Percentiles rank a stretch among this genome's conserved stretches.
Evolutionary conservation across 305 asterid species (phyloP).

Genomic region (Solanum hybrid): DNA sequence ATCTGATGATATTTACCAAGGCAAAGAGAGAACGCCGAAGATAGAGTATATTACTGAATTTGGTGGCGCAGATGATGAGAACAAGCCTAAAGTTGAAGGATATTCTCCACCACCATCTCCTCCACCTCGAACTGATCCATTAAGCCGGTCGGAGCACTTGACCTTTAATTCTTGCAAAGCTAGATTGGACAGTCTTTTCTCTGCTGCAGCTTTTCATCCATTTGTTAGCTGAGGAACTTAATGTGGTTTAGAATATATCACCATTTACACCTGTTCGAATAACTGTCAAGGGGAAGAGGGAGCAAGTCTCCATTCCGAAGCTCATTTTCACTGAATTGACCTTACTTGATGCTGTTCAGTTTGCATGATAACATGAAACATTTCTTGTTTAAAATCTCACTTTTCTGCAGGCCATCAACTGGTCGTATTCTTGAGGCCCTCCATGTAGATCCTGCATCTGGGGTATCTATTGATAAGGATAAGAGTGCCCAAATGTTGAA

Average conservation of each 20-base stretch:
- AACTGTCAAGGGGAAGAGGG: constrained; percentile 35
- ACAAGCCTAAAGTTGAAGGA: constrained; percentile 73
- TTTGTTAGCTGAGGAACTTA: constrained; percentile 45
- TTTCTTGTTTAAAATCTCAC: constrained; percentile 39
- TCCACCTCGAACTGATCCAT: constrained; percentile 55
- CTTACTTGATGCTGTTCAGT: constrained; percentile 36
- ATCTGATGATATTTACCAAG: constrained; percentile 50
- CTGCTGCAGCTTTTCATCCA: constrained; percentile 67
- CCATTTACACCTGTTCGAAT: constrained; percentile 41
- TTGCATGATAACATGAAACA: constrained; percentile 16
- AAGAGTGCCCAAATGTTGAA: constrained; percentile 51
- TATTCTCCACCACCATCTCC: constrained; percentile 93
- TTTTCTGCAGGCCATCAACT: constrained; percentile 76
- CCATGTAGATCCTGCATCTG: constrained; percentile 94
- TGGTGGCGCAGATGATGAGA: constrained; percentile 65
- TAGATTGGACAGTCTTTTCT: constrained; percentile 73
- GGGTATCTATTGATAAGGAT: constrained; percentile 73
- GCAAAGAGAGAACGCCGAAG: constrained; percentile 69
- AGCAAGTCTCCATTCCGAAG: constrained; percentile 41
- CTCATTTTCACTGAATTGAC: constrained; percentile 36
- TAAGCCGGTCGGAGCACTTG: constrained; percentile 99
- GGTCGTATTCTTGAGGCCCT: constrained; percentile 97
- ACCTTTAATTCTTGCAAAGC: constrained; percentile 85
- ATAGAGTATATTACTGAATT: constrained; percentile 96
- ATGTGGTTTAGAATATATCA: constrained; percentile 42